phyloP scores from a whole-genome alignment of 768 basidiomycete genomes.

The Serendipita sp. region DNA sequence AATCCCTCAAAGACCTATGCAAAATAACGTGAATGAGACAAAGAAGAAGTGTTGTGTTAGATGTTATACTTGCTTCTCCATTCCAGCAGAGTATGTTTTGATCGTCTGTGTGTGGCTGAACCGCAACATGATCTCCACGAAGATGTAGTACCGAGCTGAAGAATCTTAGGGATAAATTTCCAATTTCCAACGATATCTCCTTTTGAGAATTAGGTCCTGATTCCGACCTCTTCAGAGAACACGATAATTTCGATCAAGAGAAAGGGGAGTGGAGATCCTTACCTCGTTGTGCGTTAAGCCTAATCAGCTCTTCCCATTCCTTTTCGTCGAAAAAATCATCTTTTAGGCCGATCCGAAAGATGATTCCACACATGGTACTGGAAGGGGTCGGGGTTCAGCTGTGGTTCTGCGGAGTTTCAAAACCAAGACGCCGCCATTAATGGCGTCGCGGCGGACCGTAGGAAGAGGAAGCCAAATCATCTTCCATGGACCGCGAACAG shows the following conservation, averaged over 20 bases:
- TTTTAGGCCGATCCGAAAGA: background rate
- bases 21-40: background rate
- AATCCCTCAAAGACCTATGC: conserved; percentile 59
- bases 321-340: background rate
- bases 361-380: background rate
- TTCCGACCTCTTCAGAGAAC: background rate
- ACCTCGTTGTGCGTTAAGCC: conserved; percentile 2
- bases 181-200: background rate
- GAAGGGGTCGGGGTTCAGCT: background rate
- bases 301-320: background rate
- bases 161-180: conserved; percentile 18
- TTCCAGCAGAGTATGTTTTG: conserved; percentile 69
- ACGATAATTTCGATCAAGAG: background rate
- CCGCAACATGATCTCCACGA: conserved; percentile 37
- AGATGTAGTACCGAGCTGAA: conserved; percentile 63
- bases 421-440: background rate
- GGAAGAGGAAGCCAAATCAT: background rate
- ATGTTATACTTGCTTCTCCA: conserved; percentile 42
- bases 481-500: background rate
- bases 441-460: background rate
- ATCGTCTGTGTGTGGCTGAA: conserved; percentile 49
- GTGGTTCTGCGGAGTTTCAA: background rate
- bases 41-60: background rate
- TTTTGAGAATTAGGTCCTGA: background rate
- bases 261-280: background rate